phyloP scores from a whole-genome alignment of 257 asterid genomes.

The Solanum gracilifrons region DNA sequence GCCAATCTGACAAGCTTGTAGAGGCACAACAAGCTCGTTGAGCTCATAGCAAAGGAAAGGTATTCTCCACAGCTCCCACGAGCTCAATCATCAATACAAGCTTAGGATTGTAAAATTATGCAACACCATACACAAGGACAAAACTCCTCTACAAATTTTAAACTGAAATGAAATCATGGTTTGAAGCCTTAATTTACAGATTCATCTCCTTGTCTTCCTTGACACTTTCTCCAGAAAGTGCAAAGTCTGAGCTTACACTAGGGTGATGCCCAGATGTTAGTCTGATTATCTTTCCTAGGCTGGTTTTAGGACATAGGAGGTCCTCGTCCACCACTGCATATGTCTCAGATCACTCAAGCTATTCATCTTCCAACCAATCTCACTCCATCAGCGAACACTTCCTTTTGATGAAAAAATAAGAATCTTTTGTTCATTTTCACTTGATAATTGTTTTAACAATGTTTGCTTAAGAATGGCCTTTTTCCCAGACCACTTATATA shows the following conservation, averaged over 20 bases:
- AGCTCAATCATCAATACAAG: not conserved
- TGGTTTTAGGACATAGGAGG: not conserved
- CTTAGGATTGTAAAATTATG: not conserved
- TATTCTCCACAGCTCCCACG: not conserved
- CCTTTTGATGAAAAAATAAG: not conserved
- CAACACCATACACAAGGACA: not conserved
- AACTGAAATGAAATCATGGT: not conserved
- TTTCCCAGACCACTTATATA: not conserved
- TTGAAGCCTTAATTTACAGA: not conserved
- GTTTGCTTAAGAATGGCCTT: not conserved
- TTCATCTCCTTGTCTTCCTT: not conserved
- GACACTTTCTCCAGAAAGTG: not conserved
- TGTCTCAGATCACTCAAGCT: not conserved
- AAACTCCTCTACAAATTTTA: not conserved
- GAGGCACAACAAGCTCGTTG: not conserved
- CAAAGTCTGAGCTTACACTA: not conserved
- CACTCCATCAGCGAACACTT: not conserved
- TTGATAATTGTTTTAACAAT: not conserved
- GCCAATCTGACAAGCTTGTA: not conserved
- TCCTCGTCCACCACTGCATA: not conserved
- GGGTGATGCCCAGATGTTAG: not conserved
- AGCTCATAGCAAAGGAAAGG: not conserved
- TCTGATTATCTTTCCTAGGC: not conserved
- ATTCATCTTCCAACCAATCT: not conserved
- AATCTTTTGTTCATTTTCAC: not conserved